Evolutionary conservation across 805 yeast species (phyloP).

Genomic region (Yueomyces sp.): DNA sequence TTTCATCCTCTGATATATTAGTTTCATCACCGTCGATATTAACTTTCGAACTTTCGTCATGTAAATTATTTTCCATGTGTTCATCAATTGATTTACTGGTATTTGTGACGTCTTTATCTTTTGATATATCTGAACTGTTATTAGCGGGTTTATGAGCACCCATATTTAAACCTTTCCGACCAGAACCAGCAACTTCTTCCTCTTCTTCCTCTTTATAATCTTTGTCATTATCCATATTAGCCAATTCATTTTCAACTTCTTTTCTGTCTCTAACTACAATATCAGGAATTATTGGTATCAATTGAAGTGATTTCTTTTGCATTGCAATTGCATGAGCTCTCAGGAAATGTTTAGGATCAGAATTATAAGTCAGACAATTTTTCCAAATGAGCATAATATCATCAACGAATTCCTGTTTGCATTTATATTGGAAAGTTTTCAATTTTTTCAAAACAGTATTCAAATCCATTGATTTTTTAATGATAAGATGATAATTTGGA

Average conservation of each 20-base stretch:
- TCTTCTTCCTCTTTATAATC: conserved; percentile 24
- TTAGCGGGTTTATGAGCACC: conserved; percentile 22
- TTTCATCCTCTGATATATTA: background rate
- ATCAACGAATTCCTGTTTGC: conserved; percentile 84
- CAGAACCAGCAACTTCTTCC: conserved; percentile 24
- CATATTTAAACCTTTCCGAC: conserved; percentile 24
- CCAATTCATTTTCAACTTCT: conserved; percentile 58
- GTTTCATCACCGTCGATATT: background rate
- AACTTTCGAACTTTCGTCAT: background rate
- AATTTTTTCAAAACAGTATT: conserved; percentile 88
- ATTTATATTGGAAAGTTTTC: conserved; percentile 66
- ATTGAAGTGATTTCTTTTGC: conserved; percentile 73
- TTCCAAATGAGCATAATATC: conserved; percentile 93
- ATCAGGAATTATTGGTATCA: conserved; percentile 82
- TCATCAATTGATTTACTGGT: background rate
- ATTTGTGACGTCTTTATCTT: background rate
- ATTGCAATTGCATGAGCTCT: conserved; percentile 90
- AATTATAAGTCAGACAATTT: conserved; percentile 83
- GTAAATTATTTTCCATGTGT: background rate
- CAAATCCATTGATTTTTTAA: conserved; percentile 91
- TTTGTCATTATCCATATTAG: conserved; percentile 26
- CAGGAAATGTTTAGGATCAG: conserved; percentile 86
- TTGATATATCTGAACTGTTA: background rate
- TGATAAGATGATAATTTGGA: conserved; percentile 84
- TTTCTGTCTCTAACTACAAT: conserved; percentile 60